Percentiles rank a stretch among this genome's conserved stretches.
phyloP scores from a whole-genome alignment of 2,329 filamentous ascomycete species.

The Epichloe gansuensis region DNA sequence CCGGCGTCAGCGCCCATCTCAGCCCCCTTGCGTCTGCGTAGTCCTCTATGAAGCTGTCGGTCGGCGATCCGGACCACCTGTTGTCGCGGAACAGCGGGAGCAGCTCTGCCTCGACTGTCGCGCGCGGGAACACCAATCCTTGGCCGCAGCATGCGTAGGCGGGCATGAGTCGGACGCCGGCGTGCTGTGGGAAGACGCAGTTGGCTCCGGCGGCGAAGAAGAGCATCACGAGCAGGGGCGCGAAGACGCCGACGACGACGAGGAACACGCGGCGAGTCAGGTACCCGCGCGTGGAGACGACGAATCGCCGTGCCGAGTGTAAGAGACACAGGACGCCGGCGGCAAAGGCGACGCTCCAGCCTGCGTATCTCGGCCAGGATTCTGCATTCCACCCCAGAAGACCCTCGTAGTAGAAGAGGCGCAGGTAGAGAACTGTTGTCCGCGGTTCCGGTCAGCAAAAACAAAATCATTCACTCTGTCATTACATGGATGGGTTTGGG shows the following conservation, averaged over 20 bases:
- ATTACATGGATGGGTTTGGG: too few species aligned
- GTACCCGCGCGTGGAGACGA: not conserved
- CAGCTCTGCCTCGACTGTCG: not conserved
- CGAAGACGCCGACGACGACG: not conserved
- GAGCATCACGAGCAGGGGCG: conserved; percentile 4
- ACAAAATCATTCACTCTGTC: too few species aligned
- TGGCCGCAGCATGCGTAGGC: conserved; percentile 7
- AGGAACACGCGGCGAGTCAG: not conserved
- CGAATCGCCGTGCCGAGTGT: not conserved
- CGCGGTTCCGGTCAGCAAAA: not conserved
- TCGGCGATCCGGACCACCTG: conserved; percentile 1
- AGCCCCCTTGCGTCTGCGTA: conserved; percentile 1
- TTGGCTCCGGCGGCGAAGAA: conserved; percentile 7
- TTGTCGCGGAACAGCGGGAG: conserved; percentile 1
- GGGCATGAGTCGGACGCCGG: conserved; percentile 6
- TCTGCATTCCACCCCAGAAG: conserved; percentile 7
- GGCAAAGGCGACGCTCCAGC: not conserved
- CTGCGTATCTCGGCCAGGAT: conserved; percentile 4
- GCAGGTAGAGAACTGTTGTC: conserved; percentile 5
- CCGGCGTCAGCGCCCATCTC: conserved; percentile 5
- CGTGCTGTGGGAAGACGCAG: conserved; percentile 1
- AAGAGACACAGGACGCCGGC: not conserved
- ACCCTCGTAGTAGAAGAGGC: conserved; percentile 7
- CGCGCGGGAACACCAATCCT: conserved; percentile 4
- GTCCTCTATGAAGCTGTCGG: conserved; percentile 8